Percentiles rank a stretch among this genome's conserved stretches.
Conservation (phyloP, 257 asterid species). For the Capsicum chinense region DNA sequence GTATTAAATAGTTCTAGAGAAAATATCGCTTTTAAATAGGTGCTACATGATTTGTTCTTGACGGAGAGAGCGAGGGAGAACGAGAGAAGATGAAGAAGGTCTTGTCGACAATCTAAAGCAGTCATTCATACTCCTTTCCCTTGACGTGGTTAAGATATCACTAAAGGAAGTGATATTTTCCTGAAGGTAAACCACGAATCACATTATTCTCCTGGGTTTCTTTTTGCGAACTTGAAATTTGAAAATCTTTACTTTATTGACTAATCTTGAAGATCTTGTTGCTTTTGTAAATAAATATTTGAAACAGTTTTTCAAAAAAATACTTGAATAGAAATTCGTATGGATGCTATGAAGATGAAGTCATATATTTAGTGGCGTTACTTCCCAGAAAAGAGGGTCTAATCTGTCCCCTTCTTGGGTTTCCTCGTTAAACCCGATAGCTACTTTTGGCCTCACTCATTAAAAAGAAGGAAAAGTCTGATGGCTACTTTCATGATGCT, state of each 20-base stretch:
- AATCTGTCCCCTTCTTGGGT: slow-evolving; percentile 9
- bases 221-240: background rate
- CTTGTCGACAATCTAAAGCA: background rate
- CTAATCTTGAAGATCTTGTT: background rate
- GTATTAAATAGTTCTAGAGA: background rate
- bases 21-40: slow-evolving; percentile 13
- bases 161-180: slow-evolving; percentile 2
- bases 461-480: background rate
- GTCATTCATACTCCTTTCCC: no score
- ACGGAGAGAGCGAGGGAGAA: background rate
- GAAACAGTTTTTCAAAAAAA: background rate
- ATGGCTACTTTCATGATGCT: slow-evolving; percentile 15
- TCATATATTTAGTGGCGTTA: background rate
- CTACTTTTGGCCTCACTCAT: background rate
- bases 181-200: slow-evolving; percentile 17
- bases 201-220: background rate
- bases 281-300: slow-evolving; percentile 12
- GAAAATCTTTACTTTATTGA: slow-evolving; percentile 4
- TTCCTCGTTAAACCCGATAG: background rate
- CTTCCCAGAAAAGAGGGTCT: background rate
- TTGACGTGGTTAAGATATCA: background rate
- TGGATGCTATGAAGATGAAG: background rate
- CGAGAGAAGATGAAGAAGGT: slow-evolving; percentile 20
- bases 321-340: background rate
- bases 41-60: background rate